Evolutionary conservation across 495 filamentous ascomycete genomes (phyloP).

Genomic region (Tuber magnatum): DNA sequence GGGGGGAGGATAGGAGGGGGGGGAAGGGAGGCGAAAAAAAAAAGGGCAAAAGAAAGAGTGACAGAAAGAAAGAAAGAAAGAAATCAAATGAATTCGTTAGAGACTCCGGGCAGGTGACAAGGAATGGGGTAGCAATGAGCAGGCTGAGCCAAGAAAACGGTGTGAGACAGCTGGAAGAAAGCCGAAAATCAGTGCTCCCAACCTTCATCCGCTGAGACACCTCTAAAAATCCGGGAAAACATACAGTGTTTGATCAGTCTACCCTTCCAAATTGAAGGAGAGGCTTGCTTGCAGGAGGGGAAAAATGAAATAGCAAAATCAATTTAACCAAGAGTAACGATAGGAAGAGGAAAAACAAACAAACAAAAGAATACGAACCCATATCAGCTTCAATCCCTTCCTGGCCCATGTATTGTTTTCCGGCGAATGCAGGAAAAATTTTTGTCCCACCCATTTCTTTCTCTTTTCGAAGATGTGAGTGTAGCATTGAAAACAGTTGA

Average conservation of each 20-base stretch:
- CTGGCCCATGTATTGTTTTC: conserved; percentile 7
- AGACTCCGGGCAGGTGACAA: neutral
- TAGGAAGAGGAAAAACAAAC: neutral
- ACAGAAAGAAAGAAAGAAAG: neutral
- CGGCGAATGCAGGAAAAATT: conserved; percentile 20
- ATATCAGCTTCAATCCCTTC: conserved; percentile 26
- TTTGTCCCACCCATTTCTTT: conserved; percentile 14
- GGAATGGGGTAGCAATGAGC: neutral
- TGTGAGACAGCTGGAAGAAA: neutral
- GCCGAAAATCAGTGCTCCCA: neutral
- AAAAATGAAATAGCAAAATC: neutral
- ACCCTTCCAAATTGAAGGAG: neutral
- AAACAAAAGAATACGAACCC: conserved; percentile 6
- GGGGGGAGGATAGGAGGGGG: neutral
- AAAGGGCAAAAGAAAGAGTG: too few relatives aligned
- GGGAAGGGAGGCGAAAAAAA: too few relatives aligned
- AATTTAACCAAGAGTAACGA: neutral
- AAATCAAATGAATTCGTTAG: neutral
- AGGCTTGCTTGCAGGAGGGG: neutral
- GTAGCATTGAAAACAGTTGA: conserved; percentile 17
- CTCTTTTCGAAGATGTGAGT: conserved; percentile 18
- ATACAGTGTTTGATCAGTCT: neutral
- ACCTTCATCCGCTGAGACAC: neutral
- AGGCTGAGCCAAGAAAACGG: conserved; percentile 3
- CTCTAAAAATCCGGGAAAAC: neutral